Evolutionary conservation across 2,329 filamentous ascomycete species (phyloP), one percentile per base, ranked within the genome.

Genomic region (Botrytis galanthina): DNA sequence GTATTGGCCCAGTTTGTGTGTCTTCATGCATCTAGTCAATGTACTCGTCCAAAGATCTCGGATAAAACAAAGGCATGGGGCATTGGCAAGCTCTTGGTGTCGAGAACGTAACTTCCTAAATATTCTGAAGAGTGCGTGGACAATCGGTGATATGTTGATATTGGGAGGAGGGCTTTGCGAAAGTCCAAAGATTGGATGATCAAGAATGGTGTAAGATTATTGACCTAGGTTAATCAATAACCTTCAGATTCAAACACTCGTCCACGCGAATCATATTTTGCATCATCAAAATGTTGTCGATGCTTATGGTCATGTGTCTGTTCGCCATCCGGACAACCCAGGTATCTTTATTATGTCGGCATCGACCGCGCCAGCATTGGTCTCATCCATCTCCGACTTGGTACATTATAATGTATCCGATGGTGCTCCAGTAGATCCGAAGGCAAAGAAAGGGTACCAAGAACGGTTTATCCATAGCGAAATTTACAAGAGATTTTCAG

Each of bases 221-320:
- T 42, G n/a, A 32, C n/a, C 29, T 26, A 4, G 18, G 42, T 64
- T 46, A 35, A 63, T 51, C 35, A 61, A 54, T 37, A 22, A 14
- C 20, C 57, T 14, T 39, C 42, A 71, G 59, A 46, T 51, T 44
- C 69, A 63, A 37, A 59, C 29, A 26, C 35, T 71, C 26, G 35
- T 71, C 35, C 39, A 63, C 51, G 64, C 54, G 78, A 81, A 82
- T 74, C 86, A 87, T 77, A 88, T 88, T 69, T 84, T 89, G 1
- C 85, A 88, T 78, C 78, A 85, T 72, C 81, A 88, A 67, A 81
- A 81, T 64, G 82, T 88, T 12, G 78, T 89, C 51, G 87, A 88
- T 73, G 86, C 85, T 0, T 89, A 86, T 76, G 86, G 87, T 29
- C 87, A 89, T 75, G 81, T 89, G 20, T 87, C 86, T 3, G 81